Base-by-base conservation (phyloP, 306 rosid genomes). In the Prunus dulcis region DNA sequence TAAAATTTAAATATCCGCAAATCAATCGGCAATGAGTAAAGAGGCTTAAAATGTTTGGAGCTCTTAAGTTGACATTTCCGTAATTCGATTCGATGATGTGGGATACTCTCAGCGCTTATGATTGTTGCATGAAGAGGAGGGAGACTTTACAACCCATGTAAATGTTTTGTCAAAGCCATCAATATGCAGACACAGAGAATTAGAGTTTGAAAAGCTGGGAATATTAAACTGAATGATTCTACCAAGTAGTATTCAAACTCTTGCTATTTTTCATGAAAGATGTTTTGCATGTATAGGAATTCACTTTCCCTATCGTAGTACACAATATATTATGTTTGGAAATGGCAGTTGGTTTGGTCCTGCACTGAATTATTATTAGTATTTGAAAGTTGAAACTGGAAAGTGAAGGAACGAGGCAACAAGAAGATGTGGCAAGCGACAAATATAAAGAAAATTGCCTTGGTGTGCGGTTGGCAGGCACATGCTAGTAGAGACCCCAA, bases 381-480 rank as follows among this genome's bases (percentile, higher is more conserved):
- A 2, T 2, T 15, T 62, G 12, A 14, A 3, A 20, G 56, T n/a
- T 55, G 67, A 58, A 10, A 67, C 27, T 1, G 46, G 79, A 73
- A 67, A 67, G 71, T 43, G 79, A 67, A 67, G 27, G 55, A 73
- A 74, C 60, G 58, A 13, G 52, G 73, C 41, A 81, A 82, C 25
- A 67, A 79, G 75, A 81, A 72, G 61, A 66, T 82, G 62, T 41
- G 57, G 74, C 82, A 87, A 78, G 43, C 72, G 96, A 91, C 96
- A 91, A 88, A 71, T 67, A 49, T 14, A 60, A 49, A 43, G 65
- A 61, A 23, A 61, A 25, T 13, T 30, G 38, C 28, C 18, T 84
- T 10, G 82, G 56, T 52, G 73, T 78, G 81, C 72, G 89, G 78
- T 85, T 14, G 67, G 67, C 67, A 90, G 84, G 71, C 58, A 27